phyloP scores from a whole-genome alignment of 306 rosid genomes.

The Cicer yamashitae region DNA sequence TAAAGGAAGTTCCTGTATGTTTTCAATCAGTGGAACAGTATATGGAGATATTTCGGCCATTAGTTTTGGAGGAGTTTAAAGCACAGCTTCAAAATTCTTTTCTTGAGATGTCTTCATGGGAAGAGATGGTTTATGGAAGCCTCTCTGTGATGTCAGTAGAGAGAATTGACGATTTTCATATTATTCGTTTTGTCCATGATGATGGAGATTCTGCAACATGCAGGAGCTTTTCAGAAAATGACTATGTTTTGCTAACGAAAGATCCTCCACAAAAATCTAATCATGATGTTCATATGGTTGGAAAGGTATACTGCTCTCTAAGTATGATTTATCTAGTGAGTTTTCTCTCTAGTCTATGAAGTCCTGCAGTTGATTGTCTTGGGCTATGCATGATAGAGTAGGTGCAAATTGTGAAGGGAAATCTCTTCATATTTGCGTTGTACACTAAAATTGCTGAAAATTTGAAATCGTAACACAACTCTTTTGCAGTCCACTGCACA shows the following conservation, averaged over 20 bases:
- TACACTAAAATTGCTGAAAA: constrained; percentile 21
- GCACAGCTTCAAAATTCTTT: constrained; percentile 85
- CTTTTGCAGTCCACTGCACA: constrained; percentile 24
- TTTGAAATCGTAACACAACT: constrained; percentile 19
- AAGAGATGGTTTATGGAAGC: constrained; percentile 75
- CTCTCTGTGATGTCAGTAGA: constrained; percentile 89
- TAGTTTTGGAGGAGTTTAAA: constrained; percentile 94
- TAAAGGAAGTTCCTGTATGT: constrained; percentile 84
- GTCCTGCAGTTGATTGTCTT: constrained; percentile 18
- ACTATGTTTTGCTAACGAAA: constrained; percentile 81
- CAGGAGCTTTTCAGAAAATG: constrained; percentile 85
- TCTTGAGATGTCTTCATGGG: constrained; percentile 82
- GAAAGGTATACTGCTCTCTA: constrained; percentile 69
- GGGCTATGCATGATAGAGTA: constrained; percentile 31
- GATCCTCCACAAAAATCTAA: constrained; percentile 79
- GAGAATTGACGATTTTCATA: constrained; percentile 92
- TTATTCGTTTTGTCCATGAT: constrained; percentile 84
- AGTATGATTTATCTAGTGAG: constrained; percentile 33
- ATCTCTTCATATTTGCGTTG: constrained; percentile 2
- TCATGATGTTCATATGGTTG: constrained; percentile 86
- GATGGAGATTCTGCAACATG: constrained; percentile 63
- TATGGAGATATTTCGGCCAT: constrained; percentile 76
- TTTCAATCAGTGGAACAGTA: constrained; percentile 91
- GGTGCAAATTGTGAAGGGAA: constrained; percentile 35
- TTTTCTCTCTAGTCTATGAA: constrained; percentile 33